phyloP scores from a whole-genome alignment of 2,329 filamentous ascomycete genomes.

The Exophiala sp. region DNA sequence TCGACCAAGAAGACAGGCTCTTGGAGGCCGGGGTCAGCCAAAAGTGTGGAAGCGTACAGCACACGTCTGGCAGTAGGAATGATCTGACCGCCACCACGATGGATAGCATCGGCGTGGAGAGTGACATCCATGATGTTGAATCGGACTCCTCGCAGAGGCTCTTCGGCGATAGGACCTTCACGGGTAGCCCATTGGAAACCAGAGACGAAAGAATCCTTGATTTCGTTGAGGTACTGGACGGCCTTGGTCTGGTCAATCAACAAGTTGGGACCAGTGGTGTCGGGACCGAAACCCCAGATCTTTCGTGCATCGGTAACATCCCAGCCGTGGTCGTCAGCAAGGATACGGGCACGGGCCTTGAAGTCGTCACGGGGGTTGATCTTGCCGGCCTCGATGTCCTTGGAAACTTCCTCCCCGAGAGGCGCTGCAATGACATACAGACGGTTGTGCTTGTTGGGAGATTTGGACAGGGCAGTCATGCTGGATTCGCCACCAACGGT shows the following conservation, averaged over 20 bases:
- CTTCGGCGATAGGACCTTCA: slow-evolving; percentile 95
- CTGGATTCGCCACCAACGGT: slow-evolving; percentile 78
- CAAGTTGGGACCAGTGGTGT: slow-evolving; percentile 97
- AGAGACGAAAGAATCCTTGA: slow-evolving; percentile 99
- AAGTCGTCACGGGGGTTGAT: slow-evolving; percentile 95
- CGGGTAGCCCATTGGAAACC: slow-evolving; percentile 99
- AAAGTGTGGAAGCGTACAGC: slow-evolving; percentile 85
- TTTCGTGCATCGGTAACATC: slow-evolving; percentile 99
- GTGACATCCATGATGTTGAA: slow-evolving; percentile 99
- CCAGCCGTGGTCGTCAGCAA: slow-evolving; percentile 97
- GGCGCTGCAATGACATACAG: slow-evolving; percentile 93
- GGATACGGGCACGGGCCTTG: slow-evolving; percentile 93
- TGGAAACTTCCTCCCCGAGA: slow-evolving; percentile 84
- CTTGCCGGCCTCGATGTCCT: slow-evolving; percentile 87
- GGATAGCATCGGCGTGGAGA: slow-evolving; percentile 98
- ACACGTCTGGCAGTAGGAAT: slow-evolving; percentile 98
- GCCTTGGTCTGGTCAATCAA: slow-evolving; percentile 99
- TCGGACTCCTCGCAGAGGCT: slow-evolving; percentile 94
- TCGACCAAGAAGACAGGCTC: slow-evolving; percentile 99
- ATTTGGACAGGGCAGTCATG: slow-evolving; percentile 98
- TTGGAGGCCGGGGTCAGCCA: slow-evolving; percentile 85
- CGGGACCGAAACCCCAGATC: slow-evolving; percentile 99
- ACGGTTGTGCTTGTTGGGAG: slow-evolving; percentile 99
- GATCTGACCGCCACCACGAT: slow-evolving; percentile 98
- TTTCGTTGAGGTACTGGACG: slow-evolving; percentile 99